Base-by-base conservation (phyloP, 768 basidiomycete genomes). In the Rhodocollybia butyracea region DNA sequence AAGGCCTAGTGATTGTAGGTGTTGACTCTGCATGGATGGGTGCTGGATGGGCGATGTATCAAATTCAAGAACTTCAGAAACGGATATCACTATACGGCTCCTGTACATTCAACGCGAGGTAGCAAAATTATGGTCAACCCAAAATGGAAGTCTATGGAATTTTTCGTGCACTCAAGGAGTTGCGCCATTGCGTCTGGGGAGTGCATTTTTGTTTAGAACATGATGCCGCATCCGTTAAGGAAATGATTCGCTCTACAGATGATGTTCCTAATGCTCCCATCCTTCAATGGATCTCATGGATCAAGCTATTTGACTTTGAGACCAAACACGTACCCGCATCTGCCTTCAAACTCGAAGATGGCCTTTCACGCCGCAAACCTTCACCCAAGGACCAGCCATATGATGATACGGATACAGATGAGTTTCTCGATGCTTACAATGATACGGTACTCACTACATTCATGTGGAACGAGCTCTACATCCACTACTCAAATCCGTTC, bases 141-240 rank as follows among this genome's bases (percentile, higher is more conserved):
- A 76, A 76, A 50, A 51, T 69, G 0, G 72, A 76, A 55, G 62
- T 76, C 0, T 78, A 73, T 50, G 70, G 75, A 0, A 42, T 75
- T 0, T 75, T 67, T 43, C 48, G 70, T 0, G 66, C 69, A 1
- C 36, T 76, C n/a, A 66, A 66, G 34, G 64, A 65, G 2, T 36
- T 70, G 0, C 59, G 67, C 1, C 62, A 71, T 36, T 53, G 66
- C 1, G 47, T 73, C 1, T 71, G 64, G 64, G 73, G 70, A 13
- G 51, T 69, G 1, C 62, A 63, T 50, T 69, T 74, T 39, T 48
- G 62, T 6, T 22, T 74, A 0, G 69, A 76, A 51, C 65, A 70
- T 3, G 71, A 76, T 48, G 72, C 69, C 0, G 64, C 68, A 38
- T 71, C 67, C 31, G 63, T 78, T 1, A 65, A 60, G 22, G 66